phyloP scores from a whole-genome alignment of 306 rosid genomes.

The Cyamopsis tetragonoloba region DNA sequence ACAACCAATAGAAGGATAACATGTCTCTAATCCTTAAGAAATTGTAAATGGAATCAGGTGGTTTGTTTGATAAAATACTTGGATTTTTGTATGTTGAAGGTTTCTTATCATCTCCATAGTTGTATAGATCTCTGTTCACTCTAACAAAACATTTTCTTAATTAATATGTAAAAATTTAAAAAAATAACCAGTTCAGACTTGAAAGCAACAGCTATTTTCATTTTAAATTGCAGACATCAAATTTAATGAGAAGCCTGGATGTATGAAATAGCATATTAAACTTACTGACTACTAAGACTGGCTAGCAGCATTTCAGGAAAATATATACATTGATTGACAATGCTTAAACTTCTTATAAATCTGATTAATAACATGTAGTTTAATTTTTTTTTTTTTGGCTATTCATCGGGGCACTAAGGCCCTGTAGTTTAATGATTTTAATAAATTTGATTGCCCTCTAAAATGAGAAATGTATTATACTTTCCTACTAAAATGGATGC shows the following conservation, averaged over 20 bases:
- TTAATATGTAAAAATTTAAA: background rate
- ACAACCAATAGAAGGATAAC: background rate
- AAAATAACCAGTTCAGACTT: background rate
- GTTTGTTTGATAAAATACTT: background rate
- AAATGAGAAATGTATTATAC: background rate
- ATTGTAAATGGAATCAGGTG: background rate
- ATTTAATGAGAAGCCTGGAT: slow-evolving; percentile 6
- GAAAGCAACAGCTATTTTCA: background rate
- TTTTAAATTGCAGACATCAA: background rate
- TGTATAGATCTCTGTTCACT: background rate
- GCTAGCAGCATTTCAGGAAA: background rate
- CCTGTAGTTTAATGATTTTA: too few relatives aligned
- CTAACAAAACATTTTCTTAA: background rate
- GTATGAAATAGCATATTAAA: background rate
- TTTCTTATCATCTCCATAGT: background rate
- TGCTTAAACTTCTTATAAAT: background rate
- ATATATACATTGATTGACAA: background rate
- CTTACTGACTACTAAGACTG: background rate
- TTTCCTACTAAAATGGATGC: background rate
- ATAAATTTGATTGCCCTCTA: background rate
- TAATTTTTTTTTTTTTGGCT: too few relatives aligned
- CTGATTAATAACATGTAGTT: too few relatives aligned
- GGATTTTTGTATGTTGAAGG: background rate
- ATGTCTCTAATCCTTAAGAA: background rate
- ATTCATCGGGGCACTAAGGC: too few relatives aligned